Evolutionary conservation across 2,329 filamentous ascomycete genomes (phyloP), one percentile per base, ranked within the genome.

Genomic region (Trichoderma koningii): DNA sequence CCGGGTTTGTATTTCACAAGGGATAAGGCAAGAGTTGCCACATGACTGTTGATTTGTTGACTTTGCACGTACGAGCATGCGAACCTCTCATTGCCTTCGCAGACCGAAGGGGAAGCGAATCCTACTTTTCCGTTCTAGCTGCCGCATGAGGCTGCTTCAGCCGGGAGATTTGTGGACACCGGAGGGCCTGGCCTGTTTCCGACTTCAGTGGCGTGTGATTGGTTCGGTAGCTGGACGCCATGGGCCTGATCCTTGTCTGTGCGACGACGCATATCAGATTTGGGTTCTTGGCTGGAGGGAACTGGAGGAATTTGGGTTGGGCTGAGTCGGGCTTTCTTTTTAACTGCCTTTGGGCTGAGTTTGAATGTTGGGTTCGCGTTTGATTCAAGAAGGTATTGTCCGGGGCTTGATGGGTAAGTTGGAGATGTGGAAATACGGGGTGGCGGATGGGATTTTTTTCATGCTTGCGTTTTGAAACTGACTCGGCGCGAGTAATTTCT

Each of bases 171-270:
- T 60, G 55, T 59, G 63, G 63, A 52, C 50, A 61, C 23, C 34
- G 44, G 34, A 12, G 34, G 3, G 1, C 34, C 34, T 38, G 34
- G 34, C 9, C 34, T 38, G 34, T 38, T 38, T 30, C 57, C 52
- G 15, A 77, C 75, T 70, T 77, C 75, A 75, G 74, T 66, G 66
- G 62, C 56, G 34, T 52, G 7, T 77, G 73, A 77, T 77, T 77
- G 75, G 75, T 57, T 71, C 66, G 70, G 68, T 63, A 69, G 66
- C 55, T 69, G 65, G 57, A 69, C 65, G 68, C 68, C 69, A 70
- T 52, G 70, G 69, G 68, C 66, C 61, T 56, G 19, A 67, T 66
- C 75, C 75, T 71, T 77, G 75, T 71, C 71, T 65, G 70, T 68
- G 70, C 67, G 70, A 66, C 69, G 68, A 64, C 68, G 69, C 71